Base-by-base conservation (phyloP, 768 basidiomycete genomes). In the Russula emetica region DNA sequence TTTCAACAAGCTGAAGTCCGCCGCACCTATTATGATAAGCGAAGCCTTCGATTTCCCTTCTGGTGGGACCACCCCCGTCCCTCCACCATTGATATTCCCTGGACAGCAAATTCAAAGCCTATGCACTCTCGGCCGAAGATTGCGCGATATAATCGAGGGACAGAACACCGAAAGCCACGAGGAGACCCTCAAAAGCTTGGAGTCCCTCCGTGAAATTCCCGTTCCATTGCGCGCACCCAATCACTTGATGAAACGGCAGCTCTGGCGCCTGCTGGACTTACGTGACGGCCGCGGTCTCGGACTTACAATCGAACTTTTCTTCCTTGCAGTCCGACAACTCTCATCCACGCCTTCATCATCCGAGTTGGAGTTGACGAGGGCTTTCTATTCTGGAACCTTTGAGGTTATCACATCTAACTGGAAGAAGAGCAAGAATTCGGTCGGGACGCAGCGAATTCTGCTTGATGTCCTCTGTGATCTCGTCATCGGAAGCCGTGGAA, bases 391-490 rank as follows among this genome's bases (percentile, higher is more conserved):
- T 2, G 8, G 22, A 2, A 57, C 61, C 2, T 62, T 62, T 18
- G 11, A 42, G 1, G 34, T 13, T 11, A 57, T 62, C 38, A 55
- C 9, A n/a, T 56, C 47, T 9, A 18, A 20, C 10, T 56, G 55
- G 55, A 13, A 42, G 30, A 20, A 51, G 8, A 42, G 20, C 54
- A 44, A 22, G 38, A 14, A 50, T 16, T 56, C 36, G 0, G 5
- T 13, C 20, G 55, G 49, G 22, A 56, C 55, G 16, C 55, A 50
- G 24, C 32, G n/a, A 16, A 28, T 58, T 42, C 32, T 63, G 1
- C 57, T 63, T 20, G 32, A 63, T 26, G 24, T 63, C 26, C 36
- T 58, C 20, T 53, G 56, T 52, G 62, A 63, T 22, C 62, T 63
- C 20, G 42, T 58, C 1, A 53, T 63, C 32, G 16, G 7, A 40